Evolutionary conservation across 768 basidiomycete genomes (phyloP).

Genomic region (Cystofilobasidium macerans): DNA sequence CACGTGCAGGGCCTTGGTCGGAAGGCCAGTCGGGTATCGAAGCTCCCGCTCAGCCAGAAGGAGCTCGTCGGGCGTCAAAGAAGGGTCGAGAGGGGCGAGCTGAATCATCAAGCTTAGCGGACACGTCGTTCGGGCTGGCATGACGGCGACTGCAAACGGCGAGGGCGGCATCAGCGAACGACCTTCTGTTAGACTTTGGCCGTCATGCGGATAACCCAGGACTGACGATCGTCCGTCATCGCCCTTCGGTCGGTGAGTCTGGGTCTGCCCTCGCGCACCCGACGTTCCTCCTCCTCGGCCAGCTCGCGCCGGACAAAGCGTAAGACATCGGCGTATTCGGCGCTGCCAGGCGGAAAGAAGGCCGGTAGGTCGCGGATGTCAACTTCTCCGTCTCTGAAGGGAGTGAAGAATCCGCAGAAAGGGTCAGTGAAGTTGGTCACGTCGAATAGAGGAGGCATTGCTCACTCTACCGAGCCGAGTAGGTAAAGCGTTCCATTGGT

Average conservation of each 20-base stretch:
- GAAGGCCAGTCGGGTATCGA: constrained; percentile 9
- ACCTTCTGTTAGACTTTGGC: too few species aligned
- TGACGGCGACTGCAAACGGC: neutral
- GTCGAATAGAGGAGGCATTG: neutral
- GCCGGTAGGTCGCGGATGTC: constrained; percentile 7
- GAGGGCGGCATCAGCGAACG: neutral
- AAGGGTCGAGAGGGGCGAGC: constrained; percentile 1
- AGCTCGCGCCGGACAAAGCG: constrained; percentile 1
- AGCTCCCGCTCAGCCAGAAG: neutral
- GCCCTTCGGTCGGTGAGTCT: neutral
- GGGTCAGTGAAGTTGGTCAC: too few species aligned
- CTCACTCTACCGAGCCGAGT: neutral
- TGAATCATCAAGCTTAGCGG: neutral
- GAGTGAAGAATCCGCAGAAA: neutral
- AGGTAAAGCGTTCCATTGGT: constrained; percentile 9
- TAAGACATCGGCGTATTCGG: neutral
- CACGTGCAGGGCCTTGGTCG: neutral
- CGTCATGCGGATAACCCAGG: neutral
- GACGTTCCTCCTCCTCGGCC: neutral
- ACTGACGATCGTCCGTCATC: neutral
- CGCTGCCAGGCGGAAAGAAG: neutral
- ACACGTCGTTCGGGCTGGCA: neutral
- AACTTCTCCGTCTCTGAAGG: neutral
- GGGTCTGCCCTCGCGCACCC: neutral
- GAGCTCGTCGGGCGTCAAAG: neutral